A percentile compares a stretch with the other conserved stretches of the same genome.
phyloP scores from a whole-genome alignment of 148 eudicot genomes.

The Nyssa sinensis region DNA sequence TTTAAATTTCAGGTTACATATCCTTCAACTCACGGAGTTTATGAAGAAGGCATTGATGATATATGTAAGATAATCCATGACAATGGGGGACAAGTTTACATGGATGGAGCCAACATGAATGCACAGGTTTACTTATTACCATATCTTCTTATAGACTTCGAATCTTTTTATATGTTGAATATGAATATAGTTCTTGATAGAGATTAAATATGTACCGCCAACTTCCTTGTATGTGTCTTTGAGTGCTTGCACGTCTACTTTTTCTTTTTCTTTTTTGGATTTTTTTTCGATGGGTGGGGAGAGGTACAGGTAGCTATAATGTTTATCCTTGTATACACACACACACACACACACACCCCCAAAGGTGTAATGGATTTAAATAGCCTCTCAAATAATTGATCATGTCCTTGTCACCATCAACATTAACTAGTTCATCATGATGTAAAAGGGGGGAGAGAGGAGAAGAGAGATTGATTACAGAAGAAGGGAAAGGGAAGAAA shows the following conservation, averaged over 20 bases:
- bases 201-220: background rate
- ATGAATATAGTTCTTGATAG: background rate
- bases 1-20: slow-evolving; percentile 71
- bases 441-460: too few species aligned
- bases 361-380: too few species aligned
- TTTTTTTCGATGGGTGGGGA: too few species aligned
- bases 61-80: slow-evolving; percentile 96
- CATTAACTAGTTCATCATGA: too few species aligned
- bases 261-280: background rate
- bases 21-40: slow-evolving; percentile 99
- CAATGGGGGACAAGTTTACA: slow-evolving; percentile 99
- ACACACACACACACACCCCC: too few species aligned
- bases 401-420: too few species aligned
- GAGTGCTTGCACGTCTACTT: background rate
- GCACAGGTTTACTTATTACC: slow-evolving; percentile 66
- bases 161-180: background rate
- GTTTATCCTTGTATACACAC: too few species aligned
- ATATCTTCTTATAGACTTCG: background rate
- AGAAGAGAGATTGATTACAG: too few species aligned
- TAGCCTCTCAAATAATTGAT: too few species aligned
- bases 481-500: too few species aligned
- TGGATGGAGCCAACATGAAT: slow-evolving; percentile 99
- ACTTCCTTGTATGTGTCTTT: background rate
- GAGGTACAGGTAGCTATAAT: too few species aligned
- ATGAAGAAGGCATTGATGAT: slow-evolving; percentile 98